Percentiles rank a stretch among this genome's conserved stretches.
phyloP scores from a whole-genome alignment of 805 yeast genomes.

The Starmerella etchellsii region DNA sequence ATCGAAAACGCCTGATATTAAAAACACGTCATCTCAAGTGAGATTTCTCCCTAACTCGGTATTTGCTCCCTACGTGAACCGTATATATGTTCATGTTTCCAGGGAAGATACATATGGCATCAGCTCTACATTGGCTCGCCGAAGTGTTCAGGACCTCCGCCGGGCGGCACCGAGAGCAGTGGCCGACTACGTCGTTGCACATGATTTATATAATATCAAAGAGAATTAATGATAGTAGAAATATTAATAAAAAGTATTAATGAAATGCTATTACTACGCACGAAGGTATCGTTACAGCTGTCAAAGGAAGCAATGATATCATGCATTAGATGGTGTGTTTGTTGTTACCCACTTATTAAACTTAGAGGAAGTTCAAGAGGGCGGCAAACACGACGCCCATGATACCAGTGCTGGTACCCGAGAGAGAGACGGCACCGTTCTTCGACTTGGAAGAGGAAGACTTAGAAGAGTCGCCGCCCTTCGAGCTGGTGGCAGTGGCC shows the following conservation, averaged over 20 bases:
- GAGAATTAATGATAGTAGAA: too few relatives aligned
- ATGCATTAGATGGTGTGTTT: too few relatives aligned
- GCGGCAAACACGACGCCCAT: conserved; percentile 15
- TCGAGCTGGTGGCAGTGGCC: conserved; percentile 5
- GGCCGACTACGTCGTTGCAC: conserved; percentile 9
- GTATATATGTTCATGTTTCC: conserved; percentile 8
- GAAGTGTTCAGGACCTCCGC: conserved; percentile 10
- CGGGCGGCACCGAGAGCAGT: conserved; percentile 10
- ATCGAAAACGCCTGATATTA: conserved; percentile 9
- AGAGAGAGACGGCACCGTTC: conserved; percentile 15
- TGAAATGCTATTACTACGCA: too few relatives aligned
- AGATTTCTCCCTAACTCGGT: neutral
- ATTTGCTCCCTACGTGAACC: conserved; percentile 1
- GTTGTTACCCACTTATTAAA: too few relatives aligned
- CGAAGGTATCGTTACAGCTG: too few relatives aligned
- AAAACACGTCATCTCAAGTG: neutral
- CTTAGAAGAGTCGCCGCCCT: conserved; percentile 3
- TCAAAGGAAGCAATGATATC: too few relatives aligned
- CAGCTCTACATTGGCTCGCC: conserved; percentile 20
- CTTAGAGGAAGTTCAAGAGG: conserved; percentile 16
- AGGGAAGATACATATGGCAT: conserved; percentile 16
- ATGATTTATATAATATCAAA: conserved; percentile 12
- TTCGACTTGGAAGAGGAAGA: conserved; percentile 8
- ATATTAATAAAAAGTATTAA: too few relatives aligned
- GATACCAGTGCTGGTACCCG: conserved; percentile 16